These are phyloP conservation scores for Trichoderma cornu-damae DNA, from an alignment of 2,329 filamentous ascomycete species.

Conservation along the genomic window DNA sequence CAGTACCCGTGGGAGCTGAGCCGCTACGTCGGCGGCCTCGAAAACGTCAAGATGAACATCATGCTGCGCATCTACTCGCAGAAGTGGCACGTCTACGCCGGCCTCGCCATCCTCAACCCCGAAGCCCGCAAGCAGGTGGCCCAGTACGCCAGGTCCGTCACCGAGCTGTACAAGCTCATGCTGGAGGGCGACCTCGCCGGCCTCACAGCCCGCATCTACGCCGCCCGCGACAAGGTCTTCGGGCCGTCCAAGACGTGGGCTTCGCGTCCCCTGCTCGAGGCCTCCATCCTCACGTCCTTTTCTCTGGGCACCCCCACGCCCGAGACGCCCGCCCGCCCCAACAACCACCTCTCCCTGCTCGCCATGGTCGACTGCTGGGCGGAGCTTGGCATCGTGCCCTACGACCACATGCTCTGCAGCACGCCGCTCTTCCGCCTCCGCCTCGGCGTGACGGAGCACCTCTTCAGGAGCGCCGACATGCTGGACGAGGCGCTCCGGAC, in stretches of 20 bases:
- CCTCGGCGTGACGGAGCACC: constrained; percentile 93
- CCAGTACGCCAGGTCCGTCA: constrained; percentile 89
- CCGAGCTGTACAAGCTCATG: constrained; percentile 95
- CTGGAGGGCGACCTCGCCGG: constrained; percentile 75
- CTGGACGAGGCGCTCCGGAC: constrained; percentile 82
- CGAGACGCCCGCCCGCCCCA: constrained; percentile 59
- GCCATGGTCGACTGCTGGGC: constrained; percentile 99
- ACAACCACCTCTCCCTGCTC: constrained; percentile 88
- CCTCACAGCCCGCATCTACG: constrained; percentile 64
- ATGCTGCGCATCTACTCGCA: constrained; percentile 95
- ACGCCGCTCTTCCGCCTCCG: constrained; percentile 95
- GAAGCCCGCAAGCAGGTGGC: constrained; percentile 87
- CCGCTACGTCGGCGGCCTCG: constrained; percentile 95
- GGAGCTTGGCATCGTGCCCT: constrained; percentile 85
- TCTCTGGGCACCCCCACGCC: constrained; percentile 63
- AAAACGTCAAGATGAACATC: constrained; percentile 99
- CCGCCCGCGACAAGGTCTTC: constrained; percentile 64
- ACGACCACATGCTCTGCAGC: constrained; percentile 99
- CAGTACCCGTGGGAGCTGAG: constrained; percentile 96
- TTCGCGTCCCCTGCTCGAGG: constrained; percentile 66
- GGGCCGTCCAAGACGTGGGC: constrained; percentile 53
- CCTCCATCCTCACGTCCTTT: constrained; percentile 83
- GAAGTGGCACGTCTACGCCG: constrained; percentile 99
- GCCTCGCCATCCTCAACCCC: constrained; percentile 93
- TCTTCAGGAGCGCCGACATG: constrained; percentile 77